phyloP scores from a whole-genome alignment of 2,329 filamentous ascomycete genomes.

The Chalara sp. region DNA sequence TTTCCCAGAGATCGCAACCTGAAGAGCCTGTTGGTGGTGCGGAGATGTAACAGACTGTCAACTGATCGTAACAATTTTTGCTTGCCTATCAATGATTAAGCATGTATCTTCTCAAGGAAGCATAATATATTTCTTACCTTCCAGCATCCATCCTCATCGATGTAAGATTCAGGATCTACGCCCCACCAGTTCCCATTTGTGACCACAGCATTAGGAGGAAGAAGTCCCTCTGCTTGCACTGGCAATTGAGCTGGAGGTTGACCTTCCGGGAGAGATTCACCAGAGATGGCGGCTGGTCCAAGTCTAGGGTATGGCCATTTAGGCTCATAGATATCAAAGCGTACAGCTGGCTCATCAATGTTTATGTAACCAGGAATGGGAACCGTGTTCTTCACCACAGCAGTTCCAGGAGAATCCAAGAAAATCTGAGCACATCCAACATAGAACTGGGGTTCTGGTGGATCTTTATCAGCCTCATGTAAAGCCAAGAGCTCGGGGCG shows the following conservation, averaged over 20 bases:
- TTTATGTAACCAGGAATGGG: conserved; percentile 61
- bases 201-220: conserved; percentile 50
- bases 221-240: conserved; percentile 39
- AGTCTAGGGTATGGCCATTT: conserved; percentile 50
- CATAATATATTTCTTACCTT: conserved; percentile 24
- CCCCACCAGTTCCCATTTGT: conserved; percentile 71
- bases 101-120: not conserved
- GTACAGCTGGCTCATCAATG: conserved; percentile 45
- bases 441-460: conserved; percentile 65
- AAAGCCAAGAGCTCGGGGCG: conserved; percentile 65
- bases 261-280: conserved; percentile 5
- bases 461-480: conserved; percentile 48
- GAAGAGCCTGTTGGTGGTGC: conserved; percentile 51
- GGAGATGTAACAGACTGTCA: conserved; percentile 49
- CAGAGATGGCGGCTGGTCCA: conserved; percentile 39
- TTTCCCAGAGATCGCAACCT: conserved; percentile 56
- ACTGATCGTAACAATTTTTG: conserved; percentile 52
- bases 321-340: conserved; percentile 57
- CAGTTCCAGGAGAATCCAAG: conserved; percentile 42
- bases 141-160: conserved; percentile 53
- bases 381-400: conserved; percentile 45
- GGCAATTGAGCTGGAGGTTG: conserved; percentile 8
- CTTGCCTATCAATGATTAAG: conserved; percentile 27
- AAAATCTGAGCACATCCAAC: conserved; percentile 66
- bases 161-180: conserved; percentile 51